Evolutionary conservation across 495 filamentous ascomycete species (phyloP).

Genomic region (Tuber umbilicatum): DNA sequence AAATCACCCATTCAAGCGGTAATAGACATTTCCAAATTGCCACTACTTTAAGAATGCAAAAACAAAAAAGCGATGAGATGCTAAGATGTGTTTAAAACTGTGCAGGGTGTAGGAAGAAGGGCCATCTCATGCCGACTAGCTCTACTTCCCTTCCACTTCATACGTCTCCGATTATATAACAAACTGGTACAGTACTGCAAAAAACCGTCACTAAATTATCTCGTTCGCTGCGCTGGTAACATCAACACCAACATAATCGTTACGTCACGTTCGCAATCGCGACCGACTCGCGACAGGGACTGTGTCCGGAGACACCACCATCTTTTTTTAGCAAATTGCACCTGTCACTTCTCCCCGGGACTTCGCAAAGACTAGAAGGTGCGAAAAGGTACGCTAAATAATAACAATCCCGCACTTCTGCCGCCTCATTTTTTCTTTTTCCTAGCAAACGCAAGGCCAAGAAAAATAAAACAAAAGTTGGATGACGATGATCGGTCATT

Average conservation of each 20-base stretch:
- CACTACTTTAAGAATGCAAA: not conserved
- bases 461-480: slow-evolving; percentile 1
- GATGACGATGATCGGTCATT: not conserved
- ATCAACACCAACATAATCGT: not conserved
- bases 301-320: not conserved
- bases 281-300: not conserved
- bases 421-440: not conserved
- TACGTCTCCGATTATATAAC: not conserved
- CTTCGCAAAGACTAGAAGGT: not conserved
- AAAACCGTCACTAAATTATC: not conserved
- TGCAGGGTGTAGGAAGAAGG: not conserved
- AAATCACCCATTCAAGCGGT: not conserved
- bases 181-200: not conserved
- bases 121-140: not conserved
- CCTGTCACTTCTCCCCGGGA: not conserved
- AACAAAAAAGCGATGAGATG: not conserved
- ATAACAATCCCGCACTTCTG: not conserved
- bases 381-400: slow-evolving; percentile 1
- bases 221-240: not conserved
- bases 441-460: not conserved
- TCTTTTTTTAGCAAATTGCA: not conserved
- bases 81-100: not conserved
- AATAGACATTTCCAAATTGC: not conserved
- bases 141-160: not conserved
- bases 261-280: not conserved